Evolutionary conservation across 805 yeast species (phyloP), one percentile per base, ranked within the genome.

Genomic region (Nakazawaea ambrosiae): DNA sequence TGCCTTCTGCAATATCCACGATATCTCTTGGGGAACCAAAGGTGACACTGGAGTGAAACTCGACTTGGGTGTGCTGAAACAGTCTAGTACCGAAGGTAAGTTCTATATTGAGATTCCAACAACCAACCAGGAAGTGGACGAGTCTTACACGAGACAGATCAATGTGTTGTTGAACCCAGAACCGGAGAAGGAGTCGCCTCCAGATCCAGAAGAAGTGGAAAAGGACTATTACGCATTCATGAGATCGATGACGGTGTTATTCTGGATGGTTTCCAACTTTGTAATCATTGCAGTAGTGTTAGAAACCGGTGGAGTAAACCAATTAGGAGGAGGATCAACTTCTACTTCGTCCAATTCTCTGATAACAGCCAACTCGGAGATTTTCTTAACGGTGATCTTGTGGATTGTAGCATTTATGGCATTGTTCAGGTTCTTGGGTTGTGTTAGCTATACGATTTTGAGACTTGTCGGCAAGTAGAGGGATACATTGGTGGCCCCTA

Each of bases 21-120:
- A 90, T 65, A 79, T 90, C 33, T 84, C 96, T 5, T 90, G 97
- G 97, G 97, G 97, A 56, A 90, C 96, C 4, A 86, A 89, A 57
- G 96, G 95, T 33, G 86, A 80, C 35, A 77, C 75, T 9, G 70
- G 76, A 54, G 41, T 35, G 2, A 76, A 66, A 53, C 74, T 66
- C 61, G 95, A 73, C 57, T 68, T 92, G 49, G 97, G 97, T 43
- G 78, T 81, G 31, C 96, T 95, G 18, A 84, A 81, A 50, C 70
- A 49, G 16, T 55, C 85, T 3, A 68, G 71, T 27, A 72, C 66
- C 37, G 77, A 71, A 39, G 87, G 83, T 48, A 77, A 78, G 43
- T 70, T 79, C 37, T 39, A 20, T 14, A 38, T 31, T 20, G 81
- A 78, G 45, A 68, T 78, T 53, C 95, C 96, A 7, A 85, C 89